Evolutionary conservation across 352 stramenopile species (phyloP), one percentile per base, ranked within the genome.

Genomic region (Phytopythium cucurbitacearum): DNA sequence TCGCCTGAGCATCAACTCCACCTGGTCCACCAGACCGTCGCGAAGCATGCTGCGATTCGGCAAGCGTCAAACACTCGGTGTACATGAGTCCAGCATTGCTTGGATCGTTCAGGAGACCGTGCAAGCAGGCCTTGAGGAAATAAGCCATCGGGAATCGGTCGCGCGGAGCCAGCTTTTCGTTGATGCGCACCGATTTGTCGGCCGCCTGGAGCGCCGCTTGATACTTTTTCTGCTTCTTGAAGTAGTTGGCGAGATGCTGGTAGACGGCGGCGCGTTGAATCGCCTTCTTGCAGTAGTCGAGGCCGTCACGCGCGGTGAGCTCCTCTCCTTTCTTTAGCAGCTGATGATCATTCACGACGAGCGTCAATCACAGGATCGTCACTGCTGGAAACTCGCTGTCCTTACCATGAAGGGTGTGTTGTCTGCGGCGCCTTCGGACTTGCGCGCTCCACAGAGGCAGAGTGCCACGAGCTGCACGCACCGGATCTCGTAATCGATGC

Each of bases 161-260:
- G 4, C 57, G 65, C 3, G 60, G 43, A 10, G 67, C 43, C 4
- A 89, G 64, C 41, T 85, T 86, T 44, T 77, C 67, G 52, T 85
- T 87, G 61, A 82, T 76, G 5, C 60, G 65, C 9, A 86, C 74
- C 7, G 79, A 77, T 40, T 89, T 89, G 5, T 76, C 63, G 1
- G 69, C 70, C 7, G 58, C 67, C 55, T 89, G 79, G 1, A 89
- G 63, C 7, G 76, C 76, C 4, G 76, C 79, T 35, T 89, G 72
- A 13, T 80, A 74, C 38, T 89, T 89, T 50, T 87, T 87, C 55
- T 83, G 73, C 57, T 80, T 85, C 64, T 87, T 89, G 74, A 84
- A 89, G 58, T 89, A 76, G 39, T 78, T 81, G 3, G 79, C 73
- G 10, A 89, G 62, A 32, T 76, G 76, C 34, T 87, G 74, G 40